Evolutionary conservation across 1,284 basidiomycete genomes (phyloP).

Genomic region (Heterobasidion annosum): DNA sequence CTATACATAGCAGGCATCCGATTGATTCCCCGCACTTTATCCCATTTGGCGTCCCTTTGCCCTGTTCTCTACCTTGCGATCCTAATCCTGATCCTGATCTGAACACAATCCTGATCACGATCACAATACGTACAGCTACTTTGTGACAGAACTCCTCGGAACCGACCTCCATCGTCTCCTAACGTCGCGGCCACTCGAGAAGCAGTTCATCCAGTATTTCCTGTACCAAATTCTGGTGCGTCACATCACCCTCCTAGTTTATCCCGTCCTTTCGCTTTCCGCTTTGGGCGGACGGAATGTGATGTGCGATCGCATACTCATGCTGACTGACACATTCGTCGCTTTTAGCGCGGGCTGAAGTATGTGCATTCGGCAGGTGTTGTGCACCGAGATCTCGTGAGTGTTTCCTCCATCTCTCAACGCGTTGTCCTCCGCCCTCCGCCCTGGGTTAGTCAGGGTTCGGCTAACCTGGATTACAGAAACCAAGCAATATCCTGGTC

Average conservation of each 20-base stretch:
- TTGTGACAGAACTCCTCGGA: constrained; percentile 98
- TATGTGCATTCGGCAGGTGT: constrained; percentile 99
- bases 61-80: too few species aligned
- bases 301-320: not conserved
- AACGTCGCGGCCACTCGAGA: constrained; percentile 94
- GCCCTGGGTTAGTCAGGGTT: not conserved
- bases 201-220: constrained; percentile 99
- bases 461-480: constrained; percentile 37
- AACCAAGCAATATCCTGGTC: constrained; percentile 99
- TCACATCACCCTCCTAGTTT: constrained; percentile 8
- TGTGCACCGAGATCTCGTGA: constrained; percentile 90
- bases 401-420: constrained; percentile 16
- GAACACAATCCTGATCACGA: too few species aligned
- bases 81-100: too few species aligned
- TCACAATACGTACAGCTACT: constrained; percentile 55
- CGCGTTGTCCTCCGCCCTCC: not conserved
- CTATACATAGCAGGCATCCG: too few species aligned
- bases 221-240: constrained; percentile 94
- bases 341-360: constrained; percentile 83
- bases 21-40: not conserved
- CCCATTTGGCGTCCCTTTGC: not conserved
- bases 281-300: not conserved
- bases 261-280: not conserved
- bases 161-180: constrained; percentile 97
- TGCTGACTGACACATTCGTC: constrained; percentile 2